Evolutionary conservation across 2,329 filamentous ascomycete species (phyloP).

Genomic region (Claviceps maximensis): DNA sequence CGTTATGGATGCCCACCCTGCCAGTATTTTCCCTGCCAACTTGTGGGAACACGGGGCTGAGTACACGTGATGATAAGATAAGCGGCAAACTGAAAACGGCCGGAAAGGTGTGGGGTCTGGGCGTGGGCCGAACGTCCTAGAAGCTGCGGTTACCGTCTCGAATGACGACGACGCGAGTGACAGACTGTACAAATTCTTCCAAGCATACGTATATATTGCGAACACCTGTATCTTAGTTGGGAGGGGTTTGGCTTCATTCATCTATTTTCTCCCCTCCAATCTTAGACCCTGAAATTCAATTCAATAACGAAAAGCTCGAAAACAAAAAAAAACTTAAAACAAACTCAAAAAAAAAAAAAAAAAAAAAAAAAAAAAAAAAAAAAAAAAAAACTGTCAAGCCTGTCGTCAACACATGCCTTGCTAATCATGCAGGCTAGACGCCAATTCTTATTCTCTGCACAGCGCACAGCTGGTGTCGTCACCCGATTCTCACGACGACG

Average conservation of each 20-base stretch:
- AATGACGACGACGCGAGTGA: background rate
- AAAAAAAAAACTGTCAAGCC: background rate
- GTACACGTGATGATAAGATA: slow-evolving; percentile 26
- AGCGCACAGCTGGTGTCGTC: slow-evolving; percentile 22
- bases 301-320: too few species aligned
- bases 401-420: background rate
- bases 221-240: too few species aligned
- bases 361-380: too few species aligned
- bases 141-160: slow-evolving; percentile 20
- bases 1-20: slow-evolving; percentile 15
- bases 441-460: slow-evolving; percentile 25
- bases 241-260: too few species aligned
- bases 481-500: slow-evolving; percentile 17
- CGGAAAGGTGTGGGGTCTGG: background rate
- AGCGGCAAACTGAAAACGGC: background rate
- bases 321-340: too few species aligned
- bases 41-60: slow-evolving; percentile 19
- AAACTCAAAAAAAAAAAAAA: too few species aligned
- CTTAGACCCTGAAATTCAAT: too few species aligned
- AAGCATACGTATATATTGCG: background rate
- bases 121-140: slow-evolving; percentile 25
- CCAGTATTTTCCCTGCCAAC: slow-evolving; percentile 7
- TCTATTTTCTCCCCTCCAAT: background rate
- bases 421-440: slow-evolving; percentile 29
- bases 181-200: background rate